Evolutionary conservation across 1,284 basidiomycete species (phyloP).

Genomic region (Amylostereum areolatum): DNA sequence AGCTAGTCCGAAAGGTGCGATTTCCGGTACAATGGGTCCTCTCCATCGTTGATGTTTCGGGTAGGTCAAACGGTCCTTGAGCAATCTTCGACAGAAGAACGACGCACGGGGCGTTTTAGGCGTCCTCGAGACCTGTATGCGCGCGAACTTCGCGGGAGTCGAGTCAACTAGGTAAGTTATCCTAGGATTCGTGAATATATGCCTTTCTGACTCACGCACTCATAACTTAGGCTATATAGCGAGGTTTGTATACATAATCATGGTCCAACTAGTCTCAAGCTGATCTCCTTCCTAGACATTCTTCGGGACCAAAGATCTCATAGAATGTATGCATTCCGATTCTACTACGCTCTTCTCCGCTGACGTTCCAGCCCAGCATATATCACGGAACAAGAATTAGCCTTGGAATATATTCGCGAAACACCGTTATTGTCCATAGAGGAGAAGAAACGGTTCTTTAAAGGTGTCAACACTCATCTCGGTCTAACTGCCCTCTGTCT

Average conservation of each 20-base stretch:
- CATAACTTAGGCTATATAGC: conserved; percentile 67
- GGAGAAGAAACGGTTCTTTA: conserved; percentile 92
- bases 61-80: conserved; percentile 64
- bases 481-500: conserved; percentile 90
- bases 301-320: conserved; percentile 80
- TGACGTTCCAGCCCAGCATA: conserved; percentile 49
- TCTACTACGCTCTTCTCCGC: background rate
- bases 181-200: background rate
- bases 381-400: conserved; percentile 70
- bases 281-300: conserved; percentile 58
- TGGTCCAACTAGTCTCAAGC: conserved; percentile 10
- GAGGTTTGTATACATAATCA: conserved; percentile 39
- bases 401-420: conserved; percentile 71
- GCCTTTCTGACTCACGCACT: conserved; percentile 6
- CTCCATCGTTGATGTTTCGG: background rate
- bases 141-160: conserved; percentile 92
- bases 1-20: conserved; percentile 67
- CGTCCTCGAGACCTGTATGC: conserved; percentile 87
- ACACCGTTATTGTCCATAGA: conserved; percentile 72
- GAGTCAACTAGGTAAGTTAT: conserved; percentile 68
- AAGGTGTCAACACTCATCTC: conserved; percentile 82
- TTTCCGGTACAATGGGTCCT: background rate
- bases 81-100: conserved; percentile 55
- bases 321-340: conserved; percentile 58
- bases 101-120: conserved; percentile 85